Evolutionary conservation across 805 yeast species (phyloP), one percentile per base, ranked within the genome.

Genomic region (Ogataea methylovora): DNA sequence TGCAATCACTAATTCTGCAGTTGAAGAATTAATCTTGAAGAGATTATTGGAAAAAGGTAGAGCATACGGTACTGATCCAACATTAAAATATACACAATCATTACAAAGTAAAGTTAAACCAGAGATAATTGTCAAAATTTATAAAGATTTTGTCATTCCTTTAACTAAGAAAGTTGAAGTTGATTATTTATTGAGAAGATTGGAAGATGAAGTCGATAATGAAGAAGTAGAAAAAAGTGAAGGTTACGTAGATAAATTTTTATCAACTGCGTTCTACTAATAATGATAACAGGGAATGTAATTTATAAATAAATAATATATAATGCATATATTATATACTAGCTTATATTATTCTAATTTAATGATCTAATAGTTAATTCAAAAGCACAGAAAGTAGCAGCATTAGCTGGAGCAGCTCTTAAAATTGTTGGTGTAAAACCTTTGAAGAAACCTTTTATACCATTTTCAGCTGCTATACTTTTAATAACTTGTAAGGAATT

Each of bases 331-430:
- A 21, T 26, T 30, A 11, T 12, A 11, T 5, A 5, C 13, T 23
- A n/a, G 17, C 20, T 34, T 32, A 22, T 17, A 17, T 13, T 24
- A 28, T 14, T 31, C 33, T 22, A 69, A 38, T 56, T 64, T 29
- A 74, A 52, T 19, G 66, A 46, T 61, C 95, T 76, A 83, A 88
- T 81, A 4, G 95, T 84, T 33, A 82, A 60, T 59, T 92, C 99
- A 56, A 92, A 92, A 2, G 94, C 87, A 29, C 86, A 81, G 61
- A 92, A 92, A 0, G 98, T 94, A 21, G 94, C 95, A 27, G 95
- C 99, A 55, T 92, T 94, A 4, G 94, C 98, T 1, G 98, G 98
- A 3, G 95, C 95, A 32, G 99, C 97, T 62, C 99, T 81, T 43
- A 92, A 64, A 43, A 92, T 75, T 0, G 97, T 88, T 25, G 98